phyloP scores from a whole-genome alignment of 495 filamentous ascomycete genomes.

The Penicillium taxi region DNA sequence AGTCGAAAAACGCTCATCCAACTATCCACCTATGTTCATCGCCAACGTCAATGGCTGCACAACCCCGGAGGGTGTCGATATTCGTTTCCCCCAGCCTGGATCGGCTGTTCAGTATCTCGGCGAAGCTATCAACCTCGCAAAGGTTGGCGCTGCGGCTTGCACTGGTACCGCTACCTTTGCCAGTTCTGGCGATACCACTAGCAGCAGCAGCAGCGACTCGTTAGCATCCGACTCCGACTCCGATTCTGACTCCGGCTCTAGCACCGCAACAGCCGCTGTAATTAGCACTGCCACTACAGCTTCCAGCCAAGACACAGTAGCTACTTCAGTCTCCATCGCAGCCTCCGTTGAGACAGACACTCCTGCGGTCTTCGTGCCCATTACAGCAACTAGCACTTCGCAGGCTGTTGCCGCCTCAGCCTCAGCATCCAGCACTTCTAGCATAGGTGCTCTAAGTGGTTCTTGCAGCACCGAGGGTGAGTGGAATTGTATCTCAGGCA shows the following conservation, averaged over 20 bases:
- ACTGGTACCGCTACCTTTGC: conserved; percentile 25
- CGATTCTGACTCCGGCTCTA: conserved; percentile 4
- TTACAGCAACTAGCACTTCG: conserved; percentile 8
- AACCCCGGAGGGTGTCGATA: conserved; percentile 48
- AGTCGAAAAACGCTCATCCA: conserved; percentile 29
- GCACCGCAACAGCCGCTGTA: no score
- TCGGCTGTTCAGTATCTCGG: conserved; percentile 42
- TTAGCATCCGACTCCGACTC: conserved; percentile 10
- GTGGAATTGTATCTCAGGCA: conserved; percentile 61
- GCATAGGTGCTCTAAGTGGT: conserved; percentile 24
- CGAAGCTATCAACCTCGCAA: conserved; percentile 19
- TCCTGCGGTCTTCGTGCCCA: conserved; percentile 10
- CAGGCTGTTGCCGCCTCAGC: conserved; percentile 8
- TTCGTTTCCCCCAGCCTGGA: conserved; percentile 68
- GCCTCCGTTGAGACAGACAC: conserved; percentile 9
- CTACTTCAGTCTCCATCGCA: conserved; percentile 3
- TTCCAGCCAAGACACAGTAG: conserved; percentile 10
- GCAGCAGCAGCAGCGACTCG: conserved; percentile 5
- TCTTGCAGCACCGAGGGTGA: conserved; percentile 33
- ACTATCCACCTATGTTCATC: conserved; percentile 71
- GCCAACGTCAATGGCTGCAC: conserved; percentile 65
- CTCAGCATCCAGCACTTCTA: conserved; percentile 11
- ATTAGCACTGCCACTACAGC: conserved; percentile 6
- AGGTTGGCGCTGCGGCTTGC: conserved; percentile 24
- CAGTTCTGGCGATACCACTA: conserved; percentile 14